A percentile compares a stretch with the other conserved stretches of the same genome.
These are phyloP conservation scores for Pseudogymnoascus sp. DNA, from an alignment of 2,329 filamentous ascomycete species.

Conservation along the genomic window DNA sequence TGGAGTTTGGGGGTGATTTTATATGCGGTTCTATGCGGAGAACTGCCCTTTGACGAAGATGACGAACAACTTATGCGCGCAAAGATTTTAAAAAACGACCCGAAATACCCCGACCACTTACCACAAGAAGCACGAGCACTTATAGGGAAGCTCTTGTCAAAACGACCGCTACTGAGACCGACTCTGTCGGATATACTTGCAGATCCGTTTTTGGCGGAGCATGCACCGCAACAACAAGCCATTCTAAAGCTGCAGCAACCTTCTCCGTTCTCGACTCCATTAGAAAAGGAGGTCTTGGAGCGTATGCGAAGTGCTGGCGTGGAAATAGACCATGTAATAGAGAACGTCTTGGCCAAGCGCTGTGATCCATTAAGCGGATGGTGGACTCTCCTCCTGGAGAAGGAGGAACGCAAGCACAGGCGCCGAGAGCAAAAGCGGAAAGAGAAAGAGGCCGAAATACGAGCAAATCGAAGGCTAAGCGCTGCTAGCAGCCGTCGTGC, in stretches of 20 bases:
- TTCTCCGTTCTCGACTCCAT: slow-evolving; percentile 71
- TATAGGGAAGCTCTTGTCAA: slow-evolving; percentile 76
- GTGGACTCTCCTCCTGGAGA: slow-evolving; percentile 93
- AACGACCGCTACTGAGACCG: slow-evolving; percentile 78
- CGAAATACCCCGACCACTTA: slow-evolving; percentile 74
- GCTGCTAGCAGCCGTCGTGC: slow-evolving; percentile 81
- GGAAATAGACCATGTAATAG: slow-evolving; percentile 88
- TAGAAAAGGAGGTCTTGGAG: slow-evolving; percentile 87
- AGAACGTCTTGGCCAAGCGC: slow-evolving; percentile 82
- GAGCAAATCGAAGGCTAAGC: slow-evolving; percentile 74
- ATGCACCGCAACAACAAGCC: slow-evolving; percentile 80
- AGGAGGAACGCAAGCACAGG: slow-evolving; percentile 80
- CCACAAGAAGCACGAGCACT: slow-evolving; percentile 70
- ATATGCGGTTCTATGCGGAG: slow-evolving; percentile 73
- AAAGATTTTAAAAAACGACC: slow-evolving; percentile 79
- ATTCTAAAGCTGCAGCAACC: slow-evolving; percentile 78
- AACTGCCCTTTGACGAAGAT: slow-evolving; percentile 93
- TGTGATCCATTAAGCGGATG: slow-evolving; percentile 89
- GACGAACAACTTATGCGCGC: slow-evolving; percentile 80
- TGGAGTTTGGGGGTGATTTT: slow-evolving; percentile 86
- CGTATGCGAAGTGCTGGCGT: slow-evolving; percentile 91
- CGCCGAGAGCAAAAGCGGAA: slow-evolving; percentile 75
- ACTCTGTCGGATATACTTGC: slow-evolving; percentile 76
- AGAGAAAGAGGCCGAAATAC: slow-evolving; percentile 75
- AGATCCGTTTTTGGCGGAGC: slow-evolving; percentile 79